Percentiles rank a stretch among this genome's conserved stretches.
Conservation (phyloP, 257 asterid species). For the Scutellaria baicalensis region DNA sequence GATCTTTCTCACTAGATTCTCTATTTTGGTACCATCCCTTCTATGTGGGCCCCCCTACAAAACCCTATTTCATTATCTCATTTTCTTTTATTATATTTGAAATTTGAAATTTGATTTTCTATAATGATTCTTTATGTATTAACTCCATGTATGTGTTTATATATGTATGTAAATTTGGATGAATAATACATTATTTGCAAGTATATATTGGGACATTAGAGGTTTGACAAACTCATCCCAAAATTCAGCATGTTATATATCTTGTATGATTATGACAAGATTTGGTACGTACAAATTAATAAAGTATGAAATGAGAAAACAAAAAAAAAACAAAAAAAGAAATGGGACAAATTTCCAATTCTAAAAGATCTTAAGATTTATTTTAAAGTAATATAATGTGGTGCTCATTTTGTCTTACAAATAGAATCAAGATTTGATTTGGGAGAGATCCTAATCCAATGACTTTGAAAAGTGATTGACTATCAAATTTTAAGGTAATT, state of each 20-base stretch:
- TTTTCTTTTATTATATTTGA: not conserved
- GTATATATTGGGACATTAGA: not conserved
- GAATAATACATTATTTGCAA: not conserved
- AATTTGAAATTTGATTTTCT: too few species aligned
- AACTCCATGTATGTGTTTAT: not conserved
- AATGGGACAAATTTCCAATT: constrained; percentile 11
- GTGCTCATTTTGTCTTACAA: constrained; percentile 25
- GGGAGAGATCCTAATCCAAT: constrained; percentile 16
- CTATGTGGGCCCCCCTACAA: constrained; percentile 24
- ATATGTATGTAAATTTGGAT: not conserved
- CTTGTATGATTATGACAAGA: not conserved
- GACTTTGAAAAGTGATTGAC: constrained; percentile 27
- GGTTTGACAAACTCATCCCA: not conserved
- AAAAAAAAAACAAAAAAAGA: constrained; percentile 2
- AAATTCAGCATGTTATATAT: not conserved
- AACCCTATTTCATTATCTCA: not conserved
- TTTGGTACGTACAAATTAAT: too few species aligned
- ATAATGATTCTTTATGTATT: too few species aligned
- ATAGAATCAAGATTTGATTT: constrained; percentile 18
- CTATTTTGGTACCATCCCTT: constrained; percentile 19
- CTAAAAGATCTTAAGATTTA: constrained; percentile 18
- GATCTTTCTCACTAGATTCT: constrained; percentile 51
- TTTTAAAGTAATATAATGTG: constrained; percentile 10
- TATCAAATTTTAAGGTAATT: constrained; percentile 28
- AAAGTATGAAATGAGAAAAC: not conserved